phyloP scores from a whole-genome alignment of 768 basidiomycete genomes.

The Trametes elegans region DNA sequence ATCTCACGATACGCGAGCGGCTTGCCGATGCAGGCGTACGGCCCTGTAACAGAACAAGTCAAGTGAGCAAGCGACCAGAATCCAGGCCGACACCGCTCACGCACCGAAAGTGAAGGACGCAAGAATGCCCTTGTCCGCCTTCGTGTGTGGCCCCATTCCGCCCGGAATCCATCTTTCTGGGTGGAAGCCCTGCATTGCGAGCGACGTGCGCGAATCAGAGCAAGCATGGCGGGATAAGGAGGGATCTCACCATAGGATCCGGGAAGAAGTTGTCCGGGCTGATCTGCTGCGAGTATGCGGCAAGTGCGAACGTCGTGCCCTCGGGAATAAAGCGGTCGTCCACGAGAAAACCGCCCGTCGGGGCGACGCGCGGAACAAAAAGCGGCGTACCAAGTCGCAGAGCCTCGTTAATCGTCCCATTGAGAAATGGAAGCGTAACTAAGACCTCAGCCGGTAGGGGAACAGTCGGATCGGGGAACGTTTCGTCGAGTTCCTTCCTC shows the following conservation, averaged over 20 bases:
- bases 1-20: slow-evolving; percentile 33
- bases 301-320: slow-evolving; percentile 30
- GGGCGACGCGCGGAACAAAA: slow-evolving; percentile 31
- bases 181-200: slow-evolving; percentile 17
- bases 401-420: slow-evolving; percentile 34
- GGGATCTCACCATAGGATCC: slow-evolving; percentile 1
- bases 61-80: background rate
- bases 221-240: no score
- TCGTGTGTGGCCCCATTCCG: slow-evolving; percentile 29
- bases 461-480: slow-evolving; percentile 23
- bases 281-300: slow-evolving; percentile 30
- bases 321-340: slow-evolving; percentile 31
- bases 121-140: slow-evolving; percentile 26
- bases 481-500: slow-evolving; percentile 28
- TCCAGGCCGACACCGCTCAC: slow-evolving; percentile 13
- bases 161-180: slow-evolving; percentile 36
- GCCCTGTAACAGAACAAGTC: slow-evolving; percentile 22
- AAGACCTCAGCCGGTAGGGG: slow-evolving; percentile 21
- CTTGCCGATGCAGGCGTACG: slow-evolving; percentile 33
- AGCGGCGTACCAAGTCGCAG: slow-evolving; percentile 33
- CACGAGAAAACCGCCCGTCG: slow-evolving; percentile 27
- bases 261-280: slow-evolving; percentile 33
- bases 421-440: slow-evolving; percentile 31
- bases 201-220: no score
- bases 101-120: slow-evolving; percentile 26